Percentiles rank a stretch among this genome's conserved stretches.
These are phyloP conservation scores for Lepidium africanum DNA, from an alignment of 345 rosid species.

Conservation along the genomic window DNA sequence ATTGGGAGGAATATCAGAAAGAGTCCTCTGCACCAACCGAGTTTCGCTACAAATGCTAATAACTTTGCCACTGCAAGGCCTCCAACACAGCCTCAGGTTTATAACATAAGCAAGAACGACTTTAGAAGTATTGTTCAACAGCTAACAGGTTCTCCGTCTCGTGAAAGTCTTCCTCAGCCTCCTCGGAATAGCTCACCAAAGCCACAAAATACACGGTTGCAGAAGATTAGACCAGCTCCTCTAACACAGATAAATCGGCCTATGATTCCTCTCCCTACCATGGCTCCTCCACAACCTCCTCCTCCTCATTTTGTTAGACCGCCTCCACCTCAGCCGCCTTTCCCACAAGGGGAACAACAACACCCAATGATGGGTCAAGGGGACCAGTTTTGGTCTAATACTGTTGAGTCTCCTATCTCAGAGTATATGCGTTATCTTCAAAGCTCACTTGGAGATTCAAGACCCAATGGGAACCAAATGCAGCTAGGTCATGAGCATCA, in stretches of 20 bases:
- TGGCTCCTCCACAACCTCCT: slow-evolving; percentile 9
- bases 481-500: slow-evolving; percentile 21
- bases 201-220: slow-evolving; percentile 75
- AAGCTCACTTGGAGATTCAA: slow-evolving; percentile 41
- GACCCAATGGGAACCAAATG: slow-evolving; percentile 41
- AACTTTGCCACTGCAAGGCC: slow-evolving; percentile 41
- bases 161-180: slow-evolving; percentile 71
- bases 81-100: slow-evolving; percentile 89
- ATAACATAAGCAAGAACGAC: slow-evolving; percentile 89
- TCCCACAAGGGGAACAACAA: slow-evolving; percentile 25
- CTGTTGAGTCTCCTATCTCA: slow-evolving; percentile 76
- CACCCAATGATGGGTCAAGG: slow-evolving; percentile 42
- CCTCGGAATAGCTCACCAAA: slow-evolving; percentile 55
- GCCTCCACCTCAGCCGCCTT: slow-evolving; percentile 23
- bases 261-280: slow-evolving; percentile 30
- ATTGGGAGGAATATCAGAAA: slow-evolving; percentile 72
- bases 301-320: slow-evolving; percentile 16
- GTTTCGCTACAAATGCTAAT: slow-evolving; percentile 35
- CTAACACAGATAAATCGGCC: slow-evolving; percentile 60
- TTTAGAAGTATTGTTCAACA: slow-evolving; percentile 86
- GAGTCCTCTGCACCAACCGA: slow-evolving; percentile 84
- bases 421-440: slow-evolving; percentile 85
- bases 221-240: slow-evolving; percentile 80
- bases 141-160: slow-evolving; percentile 83
- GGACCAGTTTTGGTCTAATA: slow-evolving; percentile 43